phyloP scores from a whole-genome alignment of 164 flowering plant species.

The Chloranthus sessilifolius region DNA sequence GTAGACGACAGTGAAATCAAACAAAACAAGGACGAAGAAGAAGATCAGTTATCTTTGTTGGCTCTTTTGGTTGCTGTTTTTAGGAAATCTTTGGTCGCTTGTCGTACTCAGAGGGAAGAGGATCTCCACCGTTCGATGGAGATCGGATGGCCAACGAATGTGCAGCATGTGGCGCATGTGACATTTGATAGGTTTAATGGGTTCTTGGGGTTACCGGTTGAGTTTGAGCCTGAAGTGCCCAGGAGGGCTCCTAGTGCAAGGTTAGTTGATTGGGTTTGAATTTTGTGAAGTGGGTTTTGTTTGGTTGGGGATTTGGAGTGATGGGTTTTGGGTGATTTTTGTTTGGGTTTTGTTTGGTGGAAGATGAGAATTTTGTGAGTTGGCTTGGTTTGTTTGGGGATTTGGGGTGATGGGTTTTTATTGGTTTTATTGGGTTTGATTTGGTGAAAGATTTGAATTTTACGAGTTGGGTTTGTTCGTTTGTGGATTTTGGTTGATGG shows the following conservation, averaged over 20 bases:
- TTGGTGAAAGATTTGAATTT: no score
- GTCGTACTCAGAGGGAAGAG: slow-evolving; percentile 41
- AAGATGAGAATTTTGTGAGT: no score
- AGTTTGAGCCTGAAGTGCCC: slow-evolving; percentile 86
- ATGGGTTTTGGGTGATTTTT: slow-evolving; percentile 2
- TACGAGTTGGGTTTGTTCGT: no score
- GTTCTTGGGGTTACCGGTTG: slow-evolving; percentile 89
- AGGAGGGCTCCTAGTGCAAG: slow-evolving; percentile 92
- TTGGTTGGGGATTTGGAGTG: not conserved
- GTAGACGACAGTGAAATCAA: slow-evolving; percentile 8
- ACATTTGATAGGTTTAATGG: slow-evolving; percentile 95
- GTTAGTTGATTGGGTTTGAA: slow-evolving; percentile 23
- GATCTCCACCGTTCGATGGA: slow-evolving; percentile 62
- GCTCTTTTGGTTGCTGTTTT: slow-evolving; percentile 59
- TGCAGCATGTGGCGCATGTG: slow-evolving; percentile 88
- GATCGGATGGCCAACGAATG: slow-evolving; percentile 87
- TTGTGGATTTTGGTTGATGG: no score
- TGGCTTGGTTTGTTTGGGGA: no score
- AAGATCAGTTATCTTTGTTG: slow-evolving; percentile 56
- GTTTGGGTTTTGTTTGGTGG: not conserved
- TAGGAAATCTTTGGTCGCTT: slow-evolving; percentile 65
- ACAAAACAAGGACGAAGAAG: slow-evolving; percentile 22
- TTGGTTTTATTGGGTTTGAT: no score
- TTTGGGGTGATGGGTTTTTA: no score
- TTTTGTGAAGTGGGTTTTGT: slow-evolving; percentile 1